Percentiles rank a stretch among this genome's conserved stretches.
phyloP scores from a whole-genome alignment of 75 land plant genomes.

The Selaginella moellendorffii region DNA sequence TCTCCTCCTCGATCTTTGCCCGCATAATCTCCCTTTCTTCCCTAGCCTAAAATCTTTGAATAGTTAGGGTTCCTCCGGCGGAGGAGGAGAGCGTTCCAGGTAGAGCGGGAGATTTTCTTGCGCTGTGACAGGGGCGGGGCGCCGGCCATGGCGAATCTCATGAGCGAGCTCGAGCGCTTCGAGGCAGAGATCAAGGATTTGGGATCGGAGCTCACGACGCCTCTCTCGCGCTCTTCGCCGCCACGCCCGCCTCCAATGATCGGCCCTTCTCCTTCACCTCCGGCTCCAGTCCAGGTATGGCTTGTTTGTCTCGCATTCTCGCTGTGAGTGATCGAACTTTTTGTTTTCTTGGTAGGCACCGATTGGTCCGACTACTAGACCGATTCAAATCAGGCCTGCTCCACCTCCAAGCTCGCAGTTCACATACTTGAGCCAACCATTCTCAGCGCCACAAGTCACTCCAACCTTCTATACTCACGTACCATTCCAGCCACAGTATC shows the following conservation, averaged over 20 bases:
- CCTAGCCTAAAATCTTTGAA: too few relatives aligned
- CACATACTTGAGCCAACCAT: not conserved
- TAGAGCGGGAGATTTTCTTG: too few relatives aligned
- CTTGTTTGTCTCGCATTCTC: too few relatives aligned
- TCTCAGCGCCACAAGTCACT: not conserved
- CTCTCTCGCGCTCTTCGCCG: not conserved
- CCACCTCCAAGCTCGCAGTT: too few relatives aligned
- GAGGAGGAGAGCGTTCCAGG: too few relatives aligned
- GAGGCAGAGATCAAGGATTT: conserved; percentile 38
- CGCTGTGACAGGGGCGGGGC: too few relatives aligned
- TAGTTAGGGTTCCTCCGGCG: too few relatives aligned
- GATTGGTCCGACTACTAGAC: conserved; percentile 3
- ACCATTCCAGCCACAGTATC: conserved; percentile 50
- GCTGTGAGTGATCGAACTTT: too few relatives aligned
- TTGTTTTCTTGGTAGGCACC: conserved; percentile 5
- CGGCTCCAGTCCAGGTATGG: too few relatives aligned
- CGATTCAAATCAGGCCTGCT: conserved; percentile 12
- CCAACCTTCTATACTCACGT: conserved; percentile 46
- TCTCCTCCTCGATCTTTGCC: not conserved
- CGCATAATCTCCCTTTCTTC: too few relatives aligned
- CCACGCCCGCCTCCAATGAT: too few relatives aligned
- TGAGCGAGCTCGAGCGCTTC: conserved; percentile 34
- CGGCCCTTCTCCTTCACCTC: conserved; percentile 16
- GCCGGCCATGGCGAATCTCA: conserved; percentile 33
- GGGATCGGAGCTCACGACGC: conserved; percentile 19